Evolutionary conservation across 1,139 yeast genomes (phyloP).

Genomic region (Candida sp.): DNA sequence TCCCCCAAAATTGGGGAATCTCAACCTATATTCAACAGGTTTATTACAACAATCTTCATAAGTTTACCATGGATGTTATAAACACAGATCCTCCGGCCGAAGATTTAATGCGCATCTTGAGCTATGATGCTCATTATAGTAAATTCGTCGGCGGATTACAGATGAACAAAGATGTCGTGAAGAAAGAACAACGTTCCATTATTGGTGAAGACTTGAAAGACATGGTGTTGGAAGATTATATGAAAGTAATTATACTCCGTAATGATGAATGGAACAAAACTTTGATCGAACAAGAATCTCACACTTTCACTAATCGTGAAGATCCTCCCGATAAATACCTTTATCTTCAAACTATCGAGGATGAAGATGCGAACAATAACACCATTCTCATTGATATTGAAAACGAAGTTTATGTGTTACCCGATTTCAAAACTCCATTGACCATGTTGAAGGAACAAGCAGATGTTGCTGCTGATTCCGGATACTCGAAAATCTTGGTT

Average conservation of each 20-base stretch:
- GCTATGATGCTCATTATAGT: slow-evolving; percentile 70
- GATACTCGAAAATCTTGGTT: slow-evolving; percentile 75
- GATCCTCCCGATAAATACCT: slow-evolving; percentile 65
- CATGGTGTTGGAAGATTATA: slow-evolving; percentile 65
- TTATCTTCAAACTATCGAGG: slow-evolving; percentile 39
- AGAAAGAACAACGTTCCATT: slow-evolving; percentile 44
- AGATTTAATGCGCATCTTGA: slow-evolving; percentile 59
- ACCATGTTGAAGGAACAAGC: slow-evolving; percentile 87
- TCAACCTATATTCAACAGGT: slow-evolving; percentile 59
- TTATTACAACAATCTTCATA: slow-evolving; percentile 67
- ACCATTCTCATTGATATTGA: slow-evolving; percentile 62
- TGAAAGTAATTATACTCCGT: slow-evolving; percentile 63
- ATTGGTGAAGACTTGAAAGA: slow-evolving; percentile 72
- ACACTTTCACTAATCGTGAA: slow-evolving; percentile 56
- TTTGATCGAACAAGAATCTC: slow-evolving; percentile 61
- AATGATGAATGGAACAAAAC: slow-evolving; percentile 81
- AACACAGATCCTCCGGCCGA: slow-evolving; percentile 73
- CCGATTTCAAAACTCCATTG: slow-evolving; percentile 50
- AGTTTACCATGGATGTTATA: slow-evolving; percentile 58
- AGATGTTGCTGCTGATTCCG: slow-evolving; percentile 88
- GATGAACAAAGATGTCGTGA: slow-evolving; percentile 34
- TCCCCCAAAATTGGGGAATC: slow-evolving; percentile 71
- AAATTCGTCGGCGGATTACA: slow-evolving; percentile 30
- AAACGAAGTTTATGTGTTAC: slow-evolving; percentile 66
- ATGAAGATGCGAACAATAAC: slow-evolving; percentile 47